phyloP scores from a whole-genome alignment of 176 grass and related monocot species.

The Metroxylon sagu region DNA sequence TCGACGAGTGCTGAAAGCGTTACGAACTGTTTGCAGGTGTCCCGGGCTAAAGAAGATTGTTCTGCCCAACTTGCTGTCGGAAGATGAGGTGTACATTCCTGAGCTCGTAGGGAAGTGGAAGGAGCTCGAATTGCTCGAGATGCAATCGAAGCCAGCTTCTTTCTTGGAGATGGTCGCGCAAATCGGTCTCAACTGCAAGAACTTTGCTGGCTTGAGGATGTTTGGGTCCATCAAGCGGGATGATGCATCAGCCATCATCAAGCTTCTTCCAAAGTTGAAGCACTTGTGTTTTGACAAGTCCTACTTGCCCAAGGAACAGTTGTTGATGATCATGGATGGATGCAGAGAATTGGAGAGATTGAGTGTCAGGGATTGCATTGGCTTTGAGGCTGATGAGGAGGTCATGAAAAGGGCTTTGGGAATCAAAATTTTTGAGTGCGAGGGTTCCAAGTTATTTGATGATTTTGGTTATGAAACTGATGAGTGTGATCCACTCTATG shows the following conservation, averaged over 20 bases:
- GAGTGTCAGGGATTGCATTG: not conserved
- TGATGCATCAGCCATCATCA: not conserved
- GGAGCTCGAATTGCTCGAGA: constrained; percentile 4
- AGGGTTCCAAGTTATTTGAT: constrained; percentile 1
- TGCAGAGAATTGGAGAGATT: not conserved
- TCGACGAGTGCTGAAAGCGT: not conserved
- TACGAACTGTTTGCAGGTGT: not conserved
- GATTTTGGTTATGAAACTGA: not conserved
- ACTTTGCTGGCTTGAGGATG: not conserved
- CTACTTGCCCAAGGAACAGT: constrained; percentile 2
- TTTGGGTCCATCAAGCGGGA: not conserved
- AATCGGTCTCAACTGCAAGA: not conserved
- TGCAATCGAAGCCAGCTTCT: not conserved
- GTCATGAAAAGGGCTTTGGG: not conserved
- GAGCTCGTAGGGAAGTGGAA: constrained; percentile 5
- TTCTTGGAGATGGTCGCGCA: not conserved
- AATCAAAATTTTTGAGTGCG: not conserved
- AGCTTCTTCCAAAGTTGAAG: not conserved
- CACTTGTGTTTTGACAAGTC: not conserved
- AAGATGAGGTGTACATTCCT: not conserved
- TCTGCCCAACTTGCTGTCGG: not conserved
- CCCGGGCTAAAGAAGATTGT: not conserved
- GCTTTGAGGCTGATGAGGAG: constrained; percentile 5
- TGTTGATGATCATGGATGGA: not conserved
- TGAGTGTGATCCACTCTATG: constrained; percentile 2